phyloP scores from a whole-genome alignment of 306 rosid species.

The Oemleria cerasiformis region DNA sequence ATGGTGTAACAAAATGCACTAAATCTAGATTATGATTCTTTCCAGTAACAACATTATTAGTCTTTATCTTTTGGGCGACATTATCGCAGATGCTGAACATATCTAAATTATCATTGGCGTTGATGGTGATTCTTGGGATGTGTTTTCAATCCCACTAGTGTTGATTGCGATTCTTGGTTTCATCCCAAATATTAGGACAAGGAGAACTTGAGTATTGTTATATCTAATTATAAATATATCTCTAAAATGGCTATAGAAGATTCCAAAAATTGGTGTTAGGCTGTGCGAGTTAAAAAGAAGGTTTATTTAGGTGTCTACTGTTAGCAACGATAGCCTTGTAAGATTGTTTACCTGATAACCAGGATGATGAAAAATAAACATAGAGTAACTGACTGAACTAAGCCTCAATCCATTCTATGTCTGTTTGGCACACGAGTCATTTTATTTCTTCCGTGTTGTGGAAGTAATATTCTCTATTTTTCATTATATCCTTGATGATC shows the following conservation, averaged over 20 bases:
- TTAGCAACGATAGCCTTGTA: not conserved
- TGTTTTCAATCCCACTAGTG: no score
- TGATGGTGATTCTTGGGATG: no score
- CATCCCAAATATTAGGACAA: not conserved
- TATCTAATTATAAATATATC: not conserved
- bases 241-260: not conserved
- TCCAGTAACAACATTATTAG: not conserved
- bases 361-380: not conserved
- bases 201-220: not conserved
- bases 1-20: not conserved
- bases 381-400: not conserved
- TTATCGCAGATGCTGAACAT: not conserved
- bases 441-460: not conserved
- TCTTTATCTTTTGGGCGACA: not conserved
- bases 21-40: constrained; percentile 4
- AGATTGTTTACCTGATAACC: constrained; percentile 1
- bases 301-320: not conserved
- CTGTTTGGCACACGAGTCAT: not conserved
- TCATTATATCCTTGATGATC: not conserved
- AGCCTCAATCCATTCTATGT: not conserved
- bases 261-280: not conserved
- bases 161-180: not conserved
- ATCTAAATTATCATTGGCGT: not conserved
- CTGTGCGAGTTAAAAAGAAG: not conserved
- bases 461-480: not conserved